Evolutionary conservation across 2,329 filamentous ascomycete genomes (phyloP).

Genomic region (Apiospora kogelbergensis): DNA sequence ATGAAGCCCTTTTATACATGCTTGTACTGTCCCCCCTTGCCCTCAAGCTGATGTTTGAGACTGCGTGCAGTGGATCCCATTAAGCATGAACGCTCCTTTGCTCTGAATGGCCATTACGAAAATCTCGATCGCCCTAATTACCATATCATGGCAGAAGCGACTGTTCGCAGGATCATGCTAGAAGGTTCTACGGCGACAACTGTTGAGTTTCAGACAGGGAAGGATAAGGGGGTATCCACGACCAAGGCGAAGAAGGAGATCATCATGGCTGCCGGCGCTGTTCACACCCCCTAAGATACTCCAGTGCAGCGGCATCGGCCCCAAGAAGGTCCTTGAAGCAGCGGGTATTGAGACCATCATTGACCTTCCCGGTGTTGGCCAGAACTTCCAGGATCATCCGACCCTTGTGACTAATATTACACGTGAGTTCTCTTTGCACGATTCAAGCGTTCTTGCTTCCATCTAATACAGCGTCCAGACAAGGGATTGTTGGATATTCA

Average conservation of each 20-base stretch:
- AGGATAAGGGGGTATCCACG: too few relatives aligned
- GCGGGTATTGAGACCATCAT: conserved; percentile 41
- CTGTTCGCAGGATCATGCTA: conserved; percentile 30
- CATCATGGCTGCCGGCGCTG: conserved; percentile 43
- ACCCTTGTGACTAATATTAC: conserved; percentile 16
- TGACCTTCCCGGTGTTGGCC: conserved; percentile 46
- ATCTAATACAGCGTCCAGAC: background rate
- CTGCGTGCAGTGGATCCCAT: conserved; percentile 33
- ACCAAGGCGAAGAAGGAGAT: conserved; percentile 37
- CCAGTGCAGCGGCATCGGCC: conserved; percentile 38
- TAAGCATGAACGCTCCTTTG: conserved; percentile 37
- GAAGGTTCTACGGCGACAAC: conserved; percentile 27
- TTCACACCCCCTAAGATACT: conserved; percentile 39
- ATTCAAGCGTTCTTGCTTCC: too few relatives aligned
- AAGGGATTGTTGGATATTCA: conserved; percentile 13
- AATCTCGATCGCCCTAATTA: conserved; percentile 32
- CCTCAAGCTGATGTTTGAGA: background rate
- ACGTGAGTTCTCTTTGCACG: background rate
- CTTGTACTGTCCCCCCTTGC: too few relatives aligned
- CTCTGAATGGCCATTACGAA: conserved; percentile 38
- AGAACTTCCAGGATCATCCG: conserved; percentile 49
- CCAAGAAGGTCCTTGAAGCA: conserved; percentile 40
- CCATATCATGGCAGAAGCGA: conserved; percentile 29
- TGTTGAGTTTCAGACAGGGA: conserved; percentile 33
- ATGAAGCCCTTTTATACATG: too few relatives aligned